phyloP scores from a whole-genome alignment of 306 rosid species.

The Senna tora region DNA sequence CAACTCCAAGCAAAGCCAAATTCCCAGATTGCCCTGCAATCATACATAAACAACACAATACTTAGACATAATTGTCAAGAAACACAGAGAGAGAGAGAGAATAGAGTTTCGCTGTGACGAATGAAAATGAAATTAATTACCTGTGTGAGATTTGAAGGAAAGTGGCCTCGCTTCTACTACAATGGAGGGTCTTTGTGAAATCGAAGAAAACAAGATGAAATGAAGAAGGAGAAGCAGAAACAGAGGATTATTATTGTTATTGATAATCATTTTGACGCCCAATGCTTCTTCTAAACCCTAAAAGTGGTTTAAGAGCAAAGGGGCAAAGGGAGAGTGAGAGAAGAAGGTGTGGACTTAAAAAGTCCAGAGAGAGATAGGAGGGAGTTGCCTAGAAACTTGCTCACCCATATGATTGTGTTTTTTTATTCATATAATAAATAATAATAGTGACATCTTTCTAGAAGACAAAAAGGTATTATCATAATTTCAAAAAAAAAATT shows the following conservation, averaged over 20 bases:
- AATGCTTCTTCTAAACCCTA: constrained; percentile 43
- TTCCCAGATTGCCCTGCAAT: constrained; percentile 37
- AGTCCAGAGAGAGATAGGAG: background rate
- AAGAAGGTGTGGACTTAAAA: background rate
- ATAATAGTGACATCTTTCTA: constrained; percentile 28
- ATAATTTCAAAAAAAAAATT: too few species aligned
- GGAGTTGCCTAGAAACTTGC: constrained; percentile 35
- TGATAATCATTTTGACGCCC: constrained; percentile 14
- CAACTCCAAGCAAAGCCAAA: constrained; percentile 47
- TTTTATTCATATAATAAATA: constrained; percentile 14
- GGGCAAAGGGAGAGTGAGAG: background rate
- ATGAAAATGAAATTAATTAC: constrained; percentile 20
- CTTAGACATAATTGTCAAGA: background rate
- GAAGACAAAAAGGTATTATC: constrained; percentile 18
- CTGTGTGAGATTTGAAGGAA: constrained; percentile 41
- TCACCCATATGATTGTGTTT: constrained; percentile 34
- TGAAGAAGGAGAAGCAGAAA: constrained; percentile 2
- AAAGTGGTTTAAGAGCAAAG: constrained; percentile 28
- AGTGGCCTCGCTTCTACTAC: constrained; percentile 45
- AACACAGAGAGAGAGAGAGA: background rate
- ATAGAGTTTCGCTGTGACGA: too few species aligned
- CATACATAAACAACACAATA: background rate
- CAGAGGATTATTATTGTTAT: constrained; percentile 31
- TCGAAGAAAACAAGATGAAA: constrained; percentile 32
- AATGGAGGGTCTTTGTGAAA: constrained; percentile 23